Percentiles rank a stretch among this genome's conserved stretches.
Conservation (phyloP, 805 yeast genomes). For the Blastobotrys parvus region DNA sequence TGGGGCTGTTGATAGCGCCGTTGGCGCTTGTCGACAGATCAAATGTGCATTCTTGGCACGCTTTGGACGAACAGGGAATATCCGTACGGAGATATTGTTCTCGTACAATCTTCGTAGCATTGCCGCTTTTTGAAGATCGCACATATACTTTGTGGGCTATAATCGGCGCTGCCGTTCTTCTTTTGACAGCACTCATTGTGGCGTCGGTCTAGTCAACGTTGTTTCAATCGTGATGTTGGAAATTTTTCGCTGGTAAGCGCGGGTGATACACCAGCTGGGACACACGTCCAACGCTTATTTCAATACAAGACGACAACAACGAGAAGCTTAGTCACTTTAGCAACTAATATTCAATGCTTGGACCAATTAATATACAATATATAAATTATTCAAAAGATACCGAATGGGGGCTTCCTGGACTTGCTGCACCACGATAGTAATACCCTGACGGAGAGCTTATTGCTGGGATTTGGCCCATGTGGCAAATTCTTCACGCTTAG, state of each 20-base stretch:
- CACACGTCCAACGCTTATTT: too few species aligned
- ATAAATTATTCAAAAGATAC: too few species aligned
- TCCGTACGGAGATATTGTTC: slow-evolving; percentile 91
- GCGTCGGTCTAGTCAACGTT: background rate
- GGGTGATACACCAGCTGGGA: too few species aligned
- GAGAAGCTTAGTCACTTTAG: too few species aligned
- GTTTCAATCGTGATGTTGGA: too few species aligned
- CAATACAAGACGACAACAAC: too few species aligned
- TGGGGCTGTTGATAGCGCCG: slow-evolving; percentile 57
- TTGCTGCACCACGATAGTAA: too few species aligned
- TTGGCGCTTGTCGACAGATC: slow-evolving; percentile 53
- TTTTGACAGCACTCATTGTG: slow-evolving; percentile 5
- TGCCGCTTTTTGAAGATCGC: slow-evolving; percentile 64
- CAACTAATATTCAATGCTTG: too few species aligned
- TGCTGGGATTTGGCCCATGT: slow-evolving; percentile 20
- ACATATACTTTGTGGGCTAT: slow-evolving; percentile 67
- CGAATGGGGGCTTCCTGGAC: too few species aligned
- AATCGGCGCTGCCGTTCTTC: slow-evolving; percentile 6
- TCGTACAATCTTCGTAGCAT: slow-evolving; percentile 82
- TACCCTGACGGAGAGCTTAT: too few species aligned
- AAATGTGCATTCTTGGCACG: slow-evolving; percentile 55
- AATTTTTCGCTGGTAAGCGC: too few species aligned
- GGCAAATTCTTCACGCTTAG: slow-evolving; percentile 38
- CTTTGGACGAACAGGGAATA: slow-evolving; percentile 78
- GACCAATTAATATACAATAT: too few species aligned